Evolutionary conservation across 176 grass and related monocot genomes (phyloP), one percentile per base, ranked within the genome.

Genomic region (Carex scoparia): DNA sequence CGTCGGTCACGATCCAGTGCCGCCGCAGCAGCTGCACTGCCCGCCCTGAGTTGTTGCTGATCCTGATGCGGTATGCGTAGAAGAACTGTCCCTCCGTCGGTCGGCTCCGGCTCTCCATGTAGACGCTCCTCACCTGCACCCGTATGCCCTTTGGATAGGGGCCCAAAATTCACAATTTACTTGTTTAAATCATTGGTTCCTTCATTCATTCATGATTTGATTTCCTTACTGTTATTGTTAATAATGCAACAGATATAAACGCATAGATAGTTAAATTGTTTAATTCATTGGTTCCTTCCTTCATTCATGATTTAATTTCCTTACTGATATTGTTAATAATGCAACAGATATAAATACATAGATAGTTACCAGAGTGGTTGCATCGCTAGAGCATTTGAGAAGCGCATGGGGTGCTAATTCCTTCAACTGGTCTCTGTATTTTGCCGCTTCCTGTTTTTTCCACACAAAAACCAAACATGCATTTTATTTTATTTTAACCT

Each of bases 61-160:
- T 98, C 87, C 91, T 90, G 86, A 98, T 93, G 72, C 91, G 85
- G 46, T 95, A 95, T 3, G 91, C 93, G 46, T 94, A 98, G 82
- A 98, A 93, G 82, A 91, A 98, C 56, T 98, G 91, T 0, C 92
- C 91, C 37, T 95, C 94, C 49, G 87, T 65, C 35, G 93, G 95
- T 27, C 90, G 86, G 86, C 91, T 95, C 61, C 88, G 86, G 72
- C 89, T 91, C 83, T 98, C 93, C 48, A 98, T 88, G 69, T 98
- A 98, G 16, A 95, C 85, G 82, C 93, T 95, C 70, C 95, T 90
- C n/a, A 93, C 93, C 87, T 98, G 93, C 86, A 95, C 87, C 37
- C 95, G 87, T 84, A 98, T 93, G 58, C 89, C 93, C 92, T 98
- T 86, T 18, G 23, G 28, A 32, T 61, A n/a, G 13, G 13, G 12